Percentiles rank a stretch among this genome's conserved stretches.
Conservation (phyloP, 345 rosid genomes). For the Hypericum androsaemum region DNA sequence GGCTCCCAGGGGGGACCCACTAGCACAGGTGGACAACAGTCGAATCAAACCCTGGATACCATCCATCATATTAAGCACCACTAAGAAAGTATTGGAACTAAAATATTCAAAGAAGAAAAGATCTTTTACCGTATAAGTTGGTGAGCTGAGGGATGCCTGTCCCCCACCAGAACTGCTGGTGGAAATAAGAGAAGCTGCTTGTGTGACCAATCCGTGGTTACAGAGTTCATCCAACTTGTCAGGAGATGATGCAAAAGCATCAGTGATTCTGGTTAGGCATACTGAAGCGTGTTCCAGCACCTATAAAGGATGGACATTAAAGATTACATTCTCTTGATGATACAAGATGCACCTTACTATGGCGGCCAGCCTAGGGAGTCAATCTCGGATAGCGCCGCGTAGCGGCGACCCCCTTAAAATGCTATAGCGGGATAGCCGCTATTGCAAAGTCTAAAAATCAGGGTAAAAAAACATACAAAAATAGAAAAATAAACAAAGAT, state of each 20-base stretch:
- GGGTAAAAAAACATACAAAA: no score
- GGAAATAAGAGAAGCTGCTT: conserved; percentile 95
- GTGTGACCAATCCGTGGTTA: conserved; percentile 90
- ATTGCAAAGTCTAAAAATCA: no score
- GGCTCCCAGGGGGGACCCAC: conserved; percentile 89
- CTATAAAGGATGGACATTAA: conserved; percentile 27
- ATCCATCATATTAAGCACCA: conserved; percentile 22
- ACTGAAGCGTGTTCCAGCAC: conserved; percentile 97
- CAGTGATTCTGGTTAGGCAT: conserved; percentile 96
- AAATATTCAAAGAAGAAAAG: conserved; percentile 1
- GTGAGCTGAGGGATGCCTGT: conserved; percentile 80
- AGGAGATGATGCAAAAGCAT: conserved; percentile 85
- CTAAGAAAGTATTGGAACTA: conserved; percentile 1
- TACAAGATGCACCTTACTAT: no score
- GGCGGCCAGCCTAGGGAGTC: no score
- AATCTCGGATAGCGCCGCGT: no score
- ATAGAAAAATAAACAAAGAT: no score
- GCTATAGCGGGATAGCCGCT: no score
- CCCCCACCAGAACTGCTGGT: conserved; percentile 88
- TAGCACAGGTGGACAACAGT: conserved; percentile 91
- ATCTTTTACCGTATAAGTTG: conserved; percentile 76
- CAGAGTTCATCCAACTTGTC: conserved; percentile 90
- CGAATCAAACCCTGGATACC: conserved; percentile 82
- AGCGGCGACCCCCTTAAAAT: no score
- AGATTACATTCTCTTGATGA: no score